Conservation (phyloP, 2,329 filamentous ascomycete species). For the Phialophora verrucosa region DNA sequence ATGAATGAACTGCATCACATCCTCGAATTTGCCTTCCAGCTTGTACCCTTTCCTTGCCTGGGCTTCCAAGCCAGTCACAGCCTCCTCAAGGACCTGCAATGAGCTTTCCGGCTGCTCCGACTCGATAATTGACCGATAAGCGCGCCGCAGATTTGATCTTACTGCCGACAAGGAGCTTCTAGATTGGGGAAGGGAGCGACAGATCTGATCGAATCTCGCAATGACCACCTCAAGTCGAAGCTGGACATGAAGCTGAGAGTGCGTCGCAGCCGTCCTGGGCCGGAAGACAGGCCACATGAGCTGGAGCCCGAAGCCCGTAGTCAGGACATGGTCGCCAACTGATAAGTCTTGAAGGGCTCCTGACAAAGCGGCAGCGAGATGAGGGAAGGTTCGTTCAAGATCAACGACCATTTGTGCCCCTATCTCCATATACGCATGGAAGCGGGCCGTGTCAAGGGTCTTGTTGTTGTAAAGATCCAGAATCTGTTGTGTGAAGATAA, state of each 20-base stretch:
- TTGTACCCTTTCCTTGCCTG: conserved; percentile 23
- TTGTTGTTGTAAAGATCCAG: conserved; percentile 49
- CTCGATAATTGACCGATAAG: conserved; percentile 34
- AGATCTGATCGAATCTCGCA: conserved; percentile 52
- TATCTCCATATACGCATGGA: conserved; percentile 60
- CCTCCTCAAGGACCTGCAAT: conserved; percentile 23
- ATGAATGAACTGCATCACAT: conserved; percentile 20
- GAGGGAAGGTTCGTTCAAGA: conserved; percentile 34
- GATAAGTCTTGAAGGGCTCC: conserved; percentile 32
- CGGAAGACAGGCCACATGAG: conserved; percentile 38
- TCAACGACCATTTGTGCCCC: conserved; percentile 46
- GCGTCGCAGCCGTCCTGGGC: conserved; percentile 31
- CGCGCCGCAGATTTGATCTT: conserved; percentile 44
- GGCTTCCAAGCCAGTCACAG: conserved; percentile 23
- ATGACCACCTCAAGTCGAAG: conserved; percentile 53
- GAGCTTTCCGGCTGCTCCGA: conserved; percentile 18
- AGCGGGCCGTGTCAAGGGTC: conserved; percentile 59
- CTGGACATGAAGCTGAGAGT: conserved; percentile 46
- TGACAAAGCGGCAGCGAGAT: conserved; percentile 12
- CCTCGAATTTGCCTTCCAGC: conserved; percentile 26
- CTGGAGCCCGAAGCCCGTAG: conserved; percentile 41
- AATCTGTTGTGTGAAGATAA: conserved; percentile 58
- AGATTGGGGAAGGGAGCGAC: conserved; percentile 41
- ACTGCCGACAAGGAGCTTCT: conserved; percentile 44
- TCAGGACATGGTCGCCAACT: conserved; percentile 65